Base-by-base conservation (phyloP, 2,329 filamentous ascomycete genomes). In the Exutisphaerella laricina region DNA sequence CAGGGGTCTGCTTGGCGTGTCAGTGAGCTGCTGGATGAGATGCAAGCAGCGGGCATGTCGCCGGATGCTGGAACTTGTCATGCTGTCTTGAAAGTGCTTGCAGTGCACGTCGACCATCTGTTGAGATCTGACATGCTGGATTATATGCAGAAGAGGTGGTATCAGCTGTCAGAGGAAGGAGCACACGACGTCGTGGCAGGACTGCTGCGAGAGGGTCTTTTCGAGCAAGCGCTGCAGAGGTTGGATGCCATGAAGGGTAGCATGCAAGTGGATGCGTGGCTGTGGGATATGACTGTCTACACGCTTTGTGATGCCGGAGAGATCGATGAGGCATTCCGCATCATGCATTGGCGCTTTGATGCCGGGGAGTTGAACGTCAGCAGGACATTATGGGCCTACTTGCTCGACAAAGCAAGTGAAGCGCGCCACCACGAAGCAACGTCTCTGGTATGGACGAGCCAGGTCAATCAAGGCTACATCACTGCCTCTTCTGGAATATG, bases 31-130 rank as follows among this genome's bases (percentile, higher is more conserved):
- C 66, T 95, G 17, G 67, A 77, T 16, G 87, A 95, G 56, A 85
- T 96, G 80, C 71, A 74, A 31, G 61, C 66, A 1, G 69, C 74
- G 30, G 73, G 71, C 0, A 70, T 96, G 32, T 67, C 77, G 30
- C 72, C 79, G 5, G 85, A 88, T 52, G 73, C 74, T 1, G 71
- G 72, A 3, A 74, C 85, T 2, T 90, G 86, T 56, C 82, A 89
- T 62, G 78, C 78, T 48, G 78, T 83, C 2, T 67, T 96, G 28
- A 78, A 80, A 63, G 80, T 84, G 60, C 71, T 96, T 17, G 79
- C 85, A 0, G 78, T 92, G 6, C 92, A 97, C 61, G 87, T 90
- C 0, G 85, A 97, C 64, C 90, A 94, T 55, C 54, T 88, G 4
- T 68, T 92, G 17, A 80, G 88, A 25, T 75, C 78, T 40, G 73